phyloP scores from a whole-genome alignment of 441 rosid genomes.

The Dalechampia spathulata region DNA sequence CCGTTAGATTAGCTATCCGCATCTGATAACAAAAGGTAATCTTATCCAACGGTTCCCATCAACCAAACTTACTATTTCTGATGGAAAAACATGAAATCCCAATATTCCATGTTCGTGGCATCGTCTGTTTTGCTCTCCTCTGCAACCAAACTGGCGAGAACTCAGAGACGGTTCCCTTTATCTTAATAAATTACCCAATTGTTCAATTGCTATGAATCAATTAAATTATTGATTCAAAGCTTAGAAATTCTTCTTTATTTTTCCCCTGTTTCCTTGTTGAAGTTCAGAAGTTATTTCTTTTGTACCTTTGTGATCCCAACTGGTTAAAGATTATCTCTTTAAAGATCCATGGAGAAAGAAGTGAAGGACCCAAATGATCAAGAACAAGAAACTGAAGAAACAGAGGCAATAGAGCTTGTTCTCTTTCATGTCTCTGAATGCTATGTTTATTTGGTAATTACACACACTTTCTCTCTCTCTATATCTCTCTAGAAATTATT shows the following conservation, averaged over 20 bases:
- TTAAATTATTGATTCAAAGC: too few relatives aligned
- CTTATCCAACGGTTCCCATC: constrained; percentile 11
- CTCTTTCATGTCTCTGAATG: constrained; percentile 90
- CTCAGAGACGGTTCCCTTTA: too few relatives aligned
- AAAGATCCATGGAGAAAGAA: constrained; percentile 39
- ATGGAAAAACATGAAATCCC: neutral
- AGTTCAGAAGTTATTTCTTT: neutral
- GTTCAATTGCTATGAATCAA: too few relatives aligned
- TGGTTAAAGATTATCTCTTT: neutral
- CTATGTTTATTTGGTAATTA: constrained; percentile 73
- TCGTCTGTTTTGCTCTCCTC: neutral
- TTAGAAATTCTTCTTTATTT: too few relatives aligned
- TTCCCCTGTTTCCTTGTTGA: neutral
- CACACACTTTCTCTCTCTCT: neutral
- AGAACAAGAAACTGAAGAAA: constrained; percentile 36
- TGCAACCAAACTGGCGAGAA: neutral
- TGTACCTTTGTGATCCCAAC: neutral
- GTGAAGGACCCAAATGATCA: constrained; percentile 26
- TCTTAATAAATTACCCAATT: too few relatives aligned
- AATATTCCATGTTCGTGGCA: too few relatives aligned
- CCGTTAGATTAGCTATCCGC: constrained; percentile 9
- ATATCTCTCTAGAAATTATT: neutral
- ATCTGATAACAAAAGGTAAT: neutral
- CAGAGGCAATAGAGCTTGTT: constrained; percentile 59
- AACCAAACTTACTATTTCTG: neutral